Base-by-base conservation (phyloP, 75 land plant genomes). In the Adiantum capillusveneris region DNA sequence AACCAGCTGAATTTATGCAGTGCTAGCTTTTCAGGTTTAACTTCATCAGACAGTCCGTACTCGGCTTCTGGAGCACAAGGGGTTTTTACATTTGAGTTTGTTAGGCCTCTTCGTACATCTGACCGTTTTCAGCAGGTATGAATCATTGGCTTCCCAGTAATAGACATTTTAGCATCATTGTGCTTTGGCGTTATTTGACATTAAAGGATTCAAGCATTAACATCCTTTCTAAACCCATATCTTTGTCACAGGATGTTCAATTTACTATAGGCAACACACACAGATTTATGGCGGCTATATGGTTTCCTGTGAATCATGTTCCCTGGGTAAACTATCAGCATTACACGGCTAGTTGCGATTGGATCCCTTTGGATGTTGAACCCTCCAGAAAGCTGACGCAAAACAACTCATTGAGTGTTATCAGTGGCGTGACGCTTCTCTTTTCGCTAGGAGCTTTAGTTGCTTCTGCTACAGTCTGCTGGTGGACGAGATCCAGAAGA, bases 111-210 rank as follows among this genome's bases (percentile, higher is more conserved):
- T 73, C 81, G 91, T 60, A 95, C 99, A 41, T 67, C 66, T 66
- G 99, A 95, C 76, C 83, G 68, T 56, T 78, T 81, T 64, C 96
- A 86, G 67, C 96, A 95, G 90, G 99, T 90, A 27, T n/a, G 55
- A 5, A 9, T 34, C 9, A 34, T 34, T 34, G n/a, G n/a, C n/a
- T n/a, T n/a, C n/a, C 13, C 13, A 39, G 42, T 9, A 39, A 13
- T 39, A 39, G 42, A 13, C 42, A 39, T 37, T 30, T 57, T 63
- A n/a, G n/a, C n/a, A n/a, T n/a, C n/a, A n/a, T n/a, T n/a, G n/a
- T n/a, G n/a, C n/a, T n/a, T n/a, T n/a, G n/a, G n/a, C n/a, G n/a
- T n/a, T n/a, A n/a, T n/a, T n/a, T n/a, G n/a, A n/a, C n/a, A n/a
- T n/a, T n/a, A n/a, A n/a, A n/a, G n/a, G n/a, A n/a, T n/a, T n/a